phyloP scores from a whole-genome alignment of 306 rosid genomes.

The Citrullus mucosospermus region DNA sequence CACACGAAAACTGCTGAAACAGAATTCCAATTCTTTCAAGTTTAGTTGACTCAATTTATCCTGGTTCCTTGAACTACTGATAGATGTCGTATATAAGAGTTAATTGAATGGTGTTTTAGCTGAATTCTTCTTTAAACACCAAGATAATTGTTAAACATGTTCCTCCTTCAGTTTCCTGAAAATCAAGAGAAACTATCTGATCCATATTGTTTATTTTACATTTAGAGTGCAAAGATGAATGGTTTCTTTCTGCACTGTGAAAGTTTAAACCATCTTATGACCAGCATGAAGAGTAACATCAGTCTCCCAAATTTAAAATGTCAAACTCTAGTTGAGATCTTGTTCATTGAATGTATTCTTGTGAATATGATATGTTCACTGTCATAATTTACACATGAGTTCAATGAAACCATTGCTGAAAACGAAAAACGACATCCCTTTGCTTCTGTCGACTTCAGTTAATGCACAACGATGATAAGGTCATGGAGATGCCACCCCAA shows the following conservation, averaged over 20 bases:
- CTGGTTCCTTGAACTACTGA: background rate
- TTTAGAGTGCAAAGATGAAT: background rate
- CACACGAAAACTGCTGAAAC: background rate
- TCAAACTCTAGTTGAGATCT: background rate
- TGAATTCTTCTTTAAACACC: background rate
- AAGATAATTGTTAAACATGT: background rate
- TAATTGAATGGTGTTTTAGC: background rate
- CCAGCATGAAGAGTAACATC: background rate
- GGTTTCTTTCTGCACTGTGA: background rate
- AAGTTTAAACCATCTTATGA: background rate
- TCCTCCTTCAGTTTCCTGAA: background rate
- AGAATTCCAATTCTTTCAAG: background rate
- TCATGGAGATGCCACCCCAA: slow-evolving; percentile 51
- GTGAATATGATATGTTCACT: background rate
- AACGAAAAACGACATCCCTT: background rate
- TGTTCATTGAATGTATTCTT: background rate
- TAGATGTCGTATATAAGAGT: background rate
- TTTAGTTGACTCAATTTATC: background rate
- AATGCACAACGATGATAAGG: slow-evolving; percentile 43
- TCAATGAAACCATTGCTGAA: background rate
- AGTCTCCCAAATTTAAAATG: background rate
- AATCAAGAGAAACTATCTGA: background rate
- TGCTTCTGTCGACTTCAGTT: slow-evolving; percentile 32
- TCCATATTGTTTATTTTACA: background rate
- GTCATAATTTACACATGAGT: background rate